Conservation (phyloP, 225 moss, liverwort and hornwort genomes). For the Thuidium tamariscinum region DNA sequence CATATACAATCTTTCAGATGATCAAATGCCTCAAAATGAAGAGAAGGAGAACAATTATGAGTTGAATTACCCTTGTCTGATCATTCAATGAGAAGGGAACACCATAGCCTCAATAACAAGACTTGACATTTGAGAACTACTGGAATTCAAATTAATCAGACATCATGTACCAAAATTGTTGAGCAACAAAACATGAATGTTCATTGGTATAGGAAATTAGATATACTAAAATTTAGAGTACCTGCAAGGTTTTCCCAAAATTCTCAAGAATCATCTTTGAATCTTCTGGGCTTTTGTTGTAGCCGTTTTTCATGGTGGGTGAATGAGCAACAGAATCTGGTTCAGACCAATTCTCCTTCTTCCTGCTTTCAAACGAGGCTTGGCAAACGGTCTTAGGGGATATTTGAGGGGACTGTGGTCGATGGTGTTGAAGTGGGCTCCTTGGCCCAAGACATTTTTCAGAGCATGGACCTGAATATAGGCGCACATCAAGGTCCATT, state of each 20-base stretch:
- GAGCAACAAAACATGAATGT: background rate
- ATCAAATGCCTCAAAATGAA: background rate
- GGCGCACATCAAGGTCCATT: background rate
- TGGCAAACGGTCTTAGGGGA: background rate
- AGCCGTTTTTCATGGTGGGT: background rate
- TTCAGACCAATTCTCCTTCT: background rate
- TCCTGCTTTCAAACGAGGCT: background rate
- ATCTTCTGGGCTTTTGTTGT: background rate
- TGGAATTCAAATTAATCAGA: background rate
- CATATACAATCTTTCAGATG: background rate
- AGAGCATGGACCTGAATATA: background rate
- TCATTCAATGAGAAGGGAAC: background rate
- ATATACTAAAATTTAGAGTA: background rate
- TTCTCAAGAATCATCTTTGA: conserved; percentile 18
- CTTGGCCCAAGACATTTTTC: background rate
- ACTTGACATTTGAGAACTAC: background rate
- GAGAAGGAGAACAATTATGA: background rate
- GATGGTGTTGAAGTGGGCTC: background rate
- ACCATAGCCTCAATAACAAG: background rate
- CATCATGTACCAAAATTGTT: background rate
- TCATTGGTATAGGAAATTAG: background rate
- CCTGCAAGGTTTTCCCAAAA: conserved; percentile 51
- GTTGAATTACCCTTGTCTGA: too few species aligned
- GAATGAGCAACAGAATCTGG: background rate
- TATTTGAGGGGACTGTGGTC: background rate